Evolutionary conservation across 2,329 filamentous ascomycete genomes (phyloP).

Genomic region (Aspergillus tamarii): DNA sequence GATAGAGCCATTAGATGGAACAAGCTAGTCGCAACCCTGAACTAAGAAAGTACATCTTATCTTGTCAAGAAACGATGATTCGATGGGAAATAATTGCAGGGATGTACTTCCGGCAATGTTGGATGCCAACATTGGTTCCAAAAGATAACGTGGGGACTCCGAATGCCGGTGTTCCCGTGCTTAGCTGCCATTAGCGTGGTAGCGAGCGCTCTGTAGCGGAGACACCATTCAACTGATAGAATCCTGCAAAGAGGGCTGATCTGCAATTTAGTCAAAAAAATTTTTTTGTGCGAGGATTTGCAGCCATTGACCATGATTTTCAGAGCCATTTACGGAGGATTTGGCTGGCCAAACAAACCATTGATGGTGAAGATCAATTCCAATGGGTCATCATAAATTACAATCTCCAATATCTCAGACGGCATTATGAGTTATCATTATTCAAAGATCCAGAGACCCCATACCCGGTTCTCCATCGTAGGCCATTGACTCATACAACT

Average conservation of each 20-base stretch:
- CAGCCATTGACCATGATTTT: neutral
- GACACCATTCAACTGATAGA: constrained; percentile 8
- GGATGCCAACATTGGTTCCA: neutral
- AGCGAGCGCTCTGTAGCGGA: constrained; percentile 12
- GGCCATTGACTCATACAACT: constrained; percentile 6
- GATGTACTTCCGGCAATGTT: neutral
- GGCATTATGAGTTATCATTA: constrained; percentile 8
- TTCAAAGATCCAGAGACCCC: constrained; percentile 2
- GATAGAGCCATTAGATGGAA: neutral
- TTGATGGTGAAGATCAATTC: neutral
- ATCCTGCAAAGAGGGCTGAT: constrained; percentile 13
- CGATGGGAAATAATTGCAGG: neutral
- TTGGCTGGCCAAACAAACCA: neutral
- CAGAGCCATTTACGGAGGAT: neutral
- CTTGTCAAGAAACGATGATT: neutral
- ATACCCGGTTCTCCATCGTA: constrained; percentile 6
- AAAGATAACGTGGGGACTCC: constrained; percentile 10
- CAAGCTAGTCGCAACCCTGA: neutral
- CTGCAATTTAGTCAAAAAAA: constrained; percentile 9
- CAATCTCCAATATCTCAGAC: neutral
- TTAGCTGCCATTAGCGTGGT: constrained; percentile 12
- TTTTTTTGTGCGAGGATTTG: constrained; percentile 7
- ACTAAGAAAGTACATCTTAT: neutral
- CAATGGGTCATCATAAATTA: neutral
- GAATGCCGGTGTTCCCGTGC: constrained; percentile 13